Evolutionary conservation across 176 grass and related monocot genomes (phyloP), one percentile per base, ranked within the genome.

Genomic region (Carex cristatella): DNA sequence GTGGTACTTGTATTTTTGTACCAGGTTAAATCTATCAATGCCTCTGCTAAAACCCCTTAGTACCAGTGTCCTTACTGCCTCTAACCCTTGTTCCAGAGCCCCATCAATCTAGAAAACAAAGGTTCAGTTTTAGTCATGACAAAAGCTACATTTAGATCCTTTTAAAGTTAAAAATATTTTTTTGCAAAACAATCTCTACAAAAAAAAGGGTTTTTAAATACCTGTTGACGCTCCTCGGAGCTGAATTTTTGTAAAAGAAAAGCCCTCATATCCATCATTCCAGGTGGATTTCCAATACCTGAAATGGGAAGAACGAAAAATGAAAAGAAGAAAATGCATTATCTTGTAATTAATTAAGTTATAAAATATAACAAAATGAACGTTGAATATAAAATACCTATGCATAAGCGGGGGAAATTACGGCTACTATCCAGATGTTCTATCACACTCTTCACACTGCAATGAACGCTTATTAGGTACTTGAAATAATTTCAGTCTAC

Each of bases 1-100:
- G 88, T 99, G 90, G 82, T 95, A 92, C 91, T 99, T 99, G 96
- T 99, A 99, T 86, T 95, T 95, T 89, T 99, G 93, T 48, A 94
- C 87, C 31, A 99, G 86, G 84, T 99, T 99, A 81, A 99, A 99
- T 84, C 91, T 93, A 71, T 95, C 88, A 42, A 95, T 89, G 85
- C 87, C 93, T 85, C 76, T 83, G 86, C 82, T 95, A 84, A 95
- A 99, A 88, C 93, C 96, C 69, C 86, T 95, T 19, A 95, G 65
- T 78, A 95, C 85, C 74, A 98, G 88, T 79, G 93, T 94, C 82
- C 91, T 93, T 61, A 94, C 91, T 81, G 93, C 96, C 2, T 95
- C 93, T 86, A 92, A 81, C 61, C 96, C 93, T 95, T 99, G 93
- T 68, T 92, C 95, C 87, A 94, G 82, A 80, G 91, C 90, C 84